These are phyloP conservation scores for Lonicera japonica DNA, from an alignment of 129 eudicot species.

Conservation along the genomic window DNA sequence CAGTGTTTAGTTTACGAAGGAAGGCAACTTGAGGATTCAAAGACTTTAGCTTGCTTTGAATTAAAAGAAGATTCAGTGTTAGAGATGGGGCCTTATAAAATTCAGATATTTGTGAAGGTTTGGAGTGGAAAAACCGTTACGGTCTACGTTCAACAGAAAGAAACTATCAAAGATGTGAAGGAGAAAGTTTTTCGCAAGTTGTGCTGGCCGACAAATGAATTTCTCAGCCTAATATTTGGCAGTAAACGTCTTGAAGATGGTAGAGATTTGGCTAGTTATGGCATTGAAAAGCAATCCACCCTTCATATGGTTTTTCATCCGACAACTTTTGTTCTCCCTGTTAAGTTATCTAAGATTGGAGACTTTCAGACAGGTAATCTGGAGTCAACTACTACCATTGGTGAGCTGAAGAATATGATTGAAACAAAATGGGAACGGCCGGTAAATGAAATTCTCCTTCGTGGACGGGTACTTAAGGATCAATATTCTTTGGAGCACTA, in stretches of 20 bases:
- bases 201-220: not conserved
- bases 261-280: slow-evolving; percentile 13
- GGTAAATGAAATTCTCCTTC: not conserved
- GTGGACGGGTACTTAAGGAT: not conserved
- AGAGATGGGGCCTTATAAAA: not conserved
- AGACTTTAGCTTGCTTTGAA: slow-evolving; percentile 3
- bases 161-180: slow-evolving; percentile 6
- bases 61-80: slow-evolving; percentile 8
- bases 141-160: slow-evolving; percentile 1
- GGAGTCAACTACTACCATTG: not conserved
- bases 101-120: slow-evolving; percentile 18
- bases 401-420: not conserved
- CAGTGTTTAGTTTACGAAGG: not conserved
- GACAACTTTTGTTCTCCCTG: not conserved
- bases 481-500: not conserved
- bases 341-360: not conserved
- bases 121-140: slow-evolving; percentile 1
- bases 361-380: not conserved
- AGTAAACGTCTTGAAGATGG: slow-evolving; percentile 5
- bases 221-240: not conserved
- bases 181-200: slow-evolving; percentile 3
- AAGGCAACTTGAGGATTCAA: slow-evolving; percentile 16
- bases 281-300: slow-evolving; percentile 9
- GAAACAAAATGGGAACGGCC: not conserved
- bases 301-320: slow-evolving; percentile 1